A percentile compares a stretch with the other conserved stretches of the same genome.
These are phyloP conservation scores for Allium sativum DNA, from an alignment of 106 monocot genomes.

Conservation along the genomic window DNA sequence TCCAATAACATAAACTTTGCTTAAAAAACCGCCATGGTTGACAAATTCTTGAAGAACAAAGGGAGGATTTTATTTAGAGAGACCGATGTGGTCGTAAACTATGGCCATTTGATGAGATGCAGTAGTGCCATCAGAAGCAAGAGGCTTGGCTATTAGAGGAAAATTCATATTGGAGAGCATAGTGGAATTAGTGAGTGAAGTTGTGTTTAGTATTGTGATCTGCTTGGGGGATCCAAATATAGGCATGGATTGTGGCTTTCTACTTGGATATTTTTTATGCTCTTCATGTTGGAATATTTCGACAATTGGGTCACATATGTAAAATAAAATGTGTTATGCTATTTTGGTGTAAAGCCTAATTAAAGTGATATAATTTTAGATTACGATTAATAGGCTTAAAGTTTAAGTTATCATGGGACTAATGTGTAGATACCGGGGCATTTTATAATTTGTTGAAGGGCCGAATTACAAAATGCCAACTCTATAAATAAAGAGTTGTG, in stretches of 20 bases:
- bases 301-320: too few species aligned
- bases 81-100: constrained; percentile 25
- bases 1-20: constrained; percentile 63
- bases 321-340: too few species aligned
- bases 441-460: too few species aligned
- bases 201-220: constrained; percentile 24
- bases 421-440: too few species aligned
- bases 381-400: too few species aligned
- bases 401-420: too few species aligned
- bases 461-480: too few species aligned
- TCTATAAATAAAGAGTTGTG: too few species aligned
- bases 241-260: not conserved
- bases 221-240: constrained; percentile 53
- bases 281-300: too few species aligned
- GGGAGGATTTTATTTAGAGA: constrained; percentile 38
- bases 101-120: constrained; percentile 58
- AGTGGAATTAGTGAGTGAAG: constrained; percentile 20
- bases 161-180: constrained; percentile 19
- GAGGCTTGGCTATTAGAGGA: constrained; percentile 55
- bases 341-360: too few species aligned
- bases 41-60: constrained; percentile 66
- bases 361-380: too few species aligned
- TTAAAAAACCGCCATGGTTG: constrained; percentile 59
- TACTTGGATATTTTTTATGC: too few species aligned
- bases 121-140: constrained; percentile 47